Conservation (phyloP, 2,329 filamentous ascomycete species). For the Alternaria triticina region DNA sequence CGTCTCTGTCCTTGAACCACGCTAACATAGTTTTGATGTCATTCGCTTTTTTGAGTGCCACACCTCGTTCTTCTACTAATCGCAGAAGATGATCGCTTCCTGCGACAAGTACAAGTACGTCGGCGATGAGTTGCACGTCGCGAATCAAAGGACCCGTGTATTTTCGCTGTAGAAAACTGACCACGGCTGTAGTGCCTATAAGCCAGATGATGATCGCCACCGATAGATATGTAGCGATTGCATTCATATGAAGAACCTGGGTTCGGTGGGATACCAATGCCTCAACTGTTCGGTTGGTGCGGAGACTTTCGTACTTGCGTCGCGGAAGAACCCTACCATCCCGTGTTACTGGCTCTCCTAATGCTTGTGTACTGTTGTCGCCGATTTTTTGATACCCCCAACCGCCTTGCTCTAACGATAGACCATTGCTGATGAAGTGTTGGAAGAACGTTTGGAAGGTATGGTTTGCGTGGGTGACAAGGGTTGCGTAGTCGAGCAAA, state of each 20-base stretch:
- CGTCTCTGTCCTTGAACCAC: constrained; percentile 28
- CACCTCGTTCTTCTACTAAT: constrained; percentile 22
- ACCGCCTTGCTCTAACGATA: constrained; percentile 22
- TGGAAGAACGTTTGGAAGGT: constrained; percentile 32
- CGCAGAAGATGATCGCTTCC: constrained; percentile 31
- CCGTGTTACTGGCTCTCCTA: constrained; percentile 4
- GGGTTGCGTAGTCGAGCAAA: constrained; percentile 19
- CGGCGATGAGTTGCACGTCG: constrained; percentile 31
- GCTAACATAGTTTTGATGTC: constrained; percentile 22
- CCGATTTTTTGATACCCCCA: constrained; percentile 33
- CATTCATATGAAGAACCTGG: constrained; percentile 27
- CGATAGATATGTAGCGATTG: constrained; percentile 24
- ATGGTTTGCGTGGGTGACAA: constrained; percentile 18
- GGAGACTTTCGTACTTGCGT: constrained; percentile 6
- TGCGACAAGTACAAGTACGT: constrained; percentile 29
- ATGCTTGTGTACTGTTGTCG: constrained; percentile 12
- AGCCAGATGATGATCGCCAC: constrained; percentile 29
- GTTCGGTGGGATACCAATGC: constrained; percentile 20
- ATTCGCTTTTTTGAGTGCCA: constrained; percentile 14
- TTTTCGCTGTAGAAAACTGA: constrained; percentile 21
- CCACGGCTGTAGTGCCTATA: constrained; percentile 16
- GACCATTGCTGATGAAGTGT: constrained; percentile 16
- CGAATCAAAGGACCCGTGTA: constrained; percentile 22
- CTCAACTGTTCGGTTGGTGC: constrained; percentile 12
- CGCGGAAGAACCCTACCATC: constrained; percentile 8